Base-by-base conservation (phyloP, 2,329 filamentous ascomycete genomes). In the Westerdykella ornata region DNA sequence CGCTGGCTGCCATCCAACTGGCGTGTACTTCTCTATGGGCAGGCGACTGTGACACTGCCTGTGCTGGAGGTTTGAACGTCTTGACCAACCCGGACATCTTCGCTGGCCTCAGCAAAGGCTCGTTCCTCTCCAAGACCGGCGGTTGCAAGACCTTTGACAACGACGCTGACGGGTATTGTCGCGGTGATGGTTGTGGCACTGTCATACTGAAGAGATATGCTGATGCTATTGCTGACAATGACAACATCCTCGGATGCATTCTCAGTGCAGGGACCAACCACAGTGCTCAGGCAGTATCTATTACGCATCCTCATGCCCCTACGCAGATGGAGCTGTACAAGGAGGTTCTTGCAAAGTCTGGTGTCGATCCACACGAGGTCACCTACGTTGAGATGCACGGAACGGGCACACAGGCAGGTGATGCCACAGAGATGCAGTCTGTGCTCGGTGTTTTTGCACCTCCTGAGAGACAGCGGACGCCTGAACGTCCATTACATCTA, bases 381-480 rank as follows among this genome's bases (percentile, higher is more conserved):
- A 81, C 81, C 63, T 94, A 90, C 56, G 81, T 94, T 7, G 88
- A 94, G 66, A 88, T 92, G 81, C 87, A 94, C 62, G 88, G 85
- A 12, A 94, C 88, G 2, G 88, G 88, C 22, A 94, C 86, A 0
- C 85, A 92, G 63, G 86, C 84, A 22, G 88, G 85, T 46, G 88
- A 94, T 57, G 81, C 80, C 6, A 84, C 80, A 3, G 88, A 95
- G 62, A 89, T 90, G 82, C 72, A 79, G 1, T 88, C 83, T 0
- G 84, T 94, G 37, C 79, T 81, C 16, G 72, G 76, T 37, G 71
- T 76, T 15, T 84, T 83, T 51, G 79, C 77, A 34, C 73, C 76
- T 16, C 68, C 70, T 40, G 64, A 73, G 49, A 67, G 69, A 32
- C 70, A 73, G 54, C 72, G 73, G 38, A 65, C 60, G 26, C 66